These are phyloP conservation scores for Dendryphion nanum DNA, from an alignment of 2,329 filamentous ascomycete species.

Conservation along the genomic window DNA sequence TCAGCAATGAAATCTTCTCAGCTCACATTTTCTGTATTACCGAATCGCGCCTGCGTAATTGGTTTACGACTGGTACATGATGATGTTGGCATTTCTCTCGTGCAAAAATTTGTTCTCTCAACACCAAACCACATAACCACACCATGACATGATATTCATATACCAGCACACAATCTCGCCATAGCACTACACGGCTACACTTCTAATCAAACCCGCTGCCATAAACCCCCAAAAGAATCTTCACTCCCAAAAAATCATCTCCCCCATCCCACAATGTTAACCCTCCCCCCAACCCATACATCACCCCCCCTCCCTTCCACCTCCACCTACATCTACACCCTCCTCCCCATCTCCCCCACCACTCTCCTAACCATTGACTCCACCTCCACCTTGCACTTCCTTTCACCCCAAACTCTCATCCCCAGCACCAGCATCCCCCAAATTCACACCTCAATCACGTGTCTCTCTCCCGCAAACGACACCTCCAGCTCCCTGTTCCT, in stretches of 20 bases:
- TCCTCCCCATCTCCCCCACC: constrained; percentile 37
- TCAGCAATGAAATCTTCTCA: too few species aligned
- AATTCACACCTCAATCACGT: too few species aligned
- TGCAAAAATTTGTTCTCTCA: too few species aligned
- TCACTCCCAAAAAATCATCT: neutral
- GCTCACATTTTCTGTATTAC: too few species aligned
- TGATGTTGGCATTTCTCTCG: too few species aligned
- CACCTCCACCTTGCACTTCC: too few species aligned
- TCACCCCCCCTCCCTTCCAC: constrained; percentile 17
- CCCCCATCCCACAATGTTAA: neutral
- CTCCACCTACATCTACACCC: constrained; percentile 39
- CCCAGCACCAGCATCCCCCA: too few species aligned
- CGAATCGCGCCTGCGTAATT: too few species aligned
- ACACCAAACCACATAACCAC: neutral
- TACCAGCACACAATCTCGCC: neutral
- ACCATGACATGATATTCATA: neutral
- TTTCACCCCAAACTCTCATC: too few species aligned
- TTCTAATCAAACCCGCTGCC: neutral
- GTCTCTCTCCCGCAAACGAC: too few species aligned
- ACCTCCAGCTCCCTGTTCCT: constrained; percentile 53
- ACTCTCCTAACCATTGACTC: too few species aligned
- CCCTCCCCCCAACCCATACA: neutral
- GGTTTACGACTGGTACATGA: too few species aligned
- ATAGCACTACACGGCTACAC: neutral
- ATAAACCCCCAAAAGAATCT: neutral